A percentile compares a stretch with the other conserved stretches of the same genome.
phyloP scores from a whole-genome alignment of 1,139 yeast genomes.

The Magnusiomyces tetraspermus region DNA sequence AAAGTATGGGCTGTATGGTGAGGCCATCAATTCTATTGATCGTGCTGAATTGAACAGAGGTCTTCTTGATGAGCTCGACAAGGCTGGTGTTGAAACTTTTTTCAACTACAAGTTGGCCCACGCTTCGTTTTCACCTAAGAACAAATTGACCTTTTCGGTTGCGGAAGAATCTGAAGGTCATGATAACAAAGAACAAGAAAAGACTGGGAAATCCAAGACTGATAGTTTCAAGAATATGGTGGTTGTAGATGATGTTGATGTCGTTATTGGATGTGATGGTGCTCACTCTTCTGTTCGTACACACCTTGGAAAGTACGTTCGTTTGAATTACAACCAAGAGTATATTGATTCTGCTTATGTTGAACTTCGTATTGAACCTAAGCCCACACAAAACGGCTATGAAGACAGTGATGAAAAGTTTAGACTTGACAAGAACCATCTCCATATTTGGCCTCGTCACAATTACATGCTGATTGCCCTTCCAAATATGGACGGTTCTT shows the following conservation, averaged over 20 bases:
- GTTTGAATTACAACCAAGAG: constrained; percentile 66
- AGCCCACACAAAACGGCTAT: constrained; percentile 4
- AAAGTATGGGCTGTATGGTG: constrained; percentile 74
- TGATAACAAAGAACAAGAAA: too few relatives aligned
- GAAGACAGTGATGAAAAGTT: constrained; percentile 28
- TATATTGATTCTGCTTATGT: constrained; percentile 79
- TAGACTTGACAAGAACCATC: constrained; percentile 58
- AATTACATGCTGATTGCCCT: constrained; percentile 83
- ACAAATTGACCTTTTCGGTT: constrained; percentile 14
- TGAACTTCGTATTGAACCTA: constrained; percentile 50
- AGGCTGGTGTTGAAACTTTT: constrained; percentile 37
- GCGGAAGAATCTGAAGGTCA: constrained; percentile 1
- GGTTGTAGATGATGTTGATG: constrained; percentile 38
- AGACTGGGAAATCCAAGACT: neutral
- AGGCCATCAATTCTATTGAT: constrained; percentile 77
- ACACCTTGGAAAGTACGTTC: constrained; percentile 51
- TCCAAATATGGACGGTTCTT: constrained; percentile 76
- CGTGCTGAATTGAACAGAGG: constrained; percentile 57
- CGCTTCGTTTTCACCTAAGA: constrained; percentile 9
- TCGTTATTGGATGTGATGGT: constrained; percentile 79
- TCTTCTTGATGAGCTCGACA: constrained; percentile 53
- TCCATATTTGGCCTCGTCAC: constrained; percentile 91
- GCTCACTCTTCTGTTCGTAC: constrained; percentile 67
- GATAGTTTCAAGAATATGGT: constrained; percentile 9
- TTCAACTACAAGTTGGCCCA: constrained; percentile 52